Conservation (phyloP, 257 asterid genomes). For the Gardenia jasminoides region DNA sequence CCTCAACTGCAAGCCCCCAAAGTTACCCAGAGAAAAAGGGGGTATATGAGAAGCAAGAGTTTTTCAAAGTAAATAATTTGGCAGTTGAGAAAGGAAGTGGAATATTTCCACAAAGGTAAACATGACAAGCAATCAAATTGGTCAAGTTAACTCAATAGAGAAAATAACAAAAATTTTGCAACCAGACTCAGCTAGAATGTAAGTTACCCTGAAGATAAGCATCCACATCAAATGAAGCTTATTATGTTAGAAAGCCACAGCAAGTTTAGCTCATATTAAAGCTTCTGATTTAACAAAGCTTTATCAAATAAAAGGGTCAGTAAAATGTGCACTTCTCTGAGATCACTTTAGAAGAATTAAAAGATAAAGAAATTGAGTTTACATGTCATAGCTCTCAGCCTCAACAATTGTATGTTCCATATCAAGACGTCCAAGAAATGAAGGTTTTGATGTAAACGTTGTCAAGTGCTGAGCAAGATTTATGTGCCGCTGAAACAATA, state of each 20-base stretch:
- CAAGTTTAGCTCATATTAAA: neutral
- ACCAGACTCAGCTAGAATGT: neutral
- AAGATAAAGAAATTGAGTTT: constrained; percentile 23
- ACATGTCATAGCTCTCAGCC: constrained; percentile 94
- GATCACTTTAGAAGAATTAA: neutral
- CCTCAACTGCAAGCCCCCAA: neutral
- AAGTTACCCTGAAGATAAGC: constrained; percentile 3
- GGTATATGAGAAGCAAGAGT: neutral
- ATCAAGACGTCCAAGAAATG: constrained; percentile 82
- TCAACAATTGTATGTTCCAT: constrained; percentile 95
- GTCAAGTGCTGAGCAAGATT: constrained; percentile 96
- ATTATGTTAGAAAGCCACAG: neutral
- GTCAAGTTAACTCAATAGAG: neutral
- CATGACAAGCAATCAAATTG: neutral
- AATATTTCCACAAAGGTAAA: neutral
- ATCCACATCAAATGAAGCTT: neutral
- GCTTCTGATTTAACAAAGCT: neutral
- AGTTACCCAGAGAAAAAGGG: neutral
- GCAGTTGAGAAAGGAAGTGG: neutral
- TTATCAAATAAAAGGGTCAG: neutral
- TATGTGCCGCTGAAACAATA: constrained; percentile 82
- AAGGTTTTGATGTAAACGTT: constrained; percentile 76
- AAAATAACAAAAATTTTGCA: neutral
- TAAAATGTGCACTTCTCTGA: constrained; percentile 3
- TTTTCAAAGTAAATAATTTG: neutral